phyloP scores from a whole-genome alignment of 2,329 filamentous ascomycete species.

The Drechslera avenae region DNA sequence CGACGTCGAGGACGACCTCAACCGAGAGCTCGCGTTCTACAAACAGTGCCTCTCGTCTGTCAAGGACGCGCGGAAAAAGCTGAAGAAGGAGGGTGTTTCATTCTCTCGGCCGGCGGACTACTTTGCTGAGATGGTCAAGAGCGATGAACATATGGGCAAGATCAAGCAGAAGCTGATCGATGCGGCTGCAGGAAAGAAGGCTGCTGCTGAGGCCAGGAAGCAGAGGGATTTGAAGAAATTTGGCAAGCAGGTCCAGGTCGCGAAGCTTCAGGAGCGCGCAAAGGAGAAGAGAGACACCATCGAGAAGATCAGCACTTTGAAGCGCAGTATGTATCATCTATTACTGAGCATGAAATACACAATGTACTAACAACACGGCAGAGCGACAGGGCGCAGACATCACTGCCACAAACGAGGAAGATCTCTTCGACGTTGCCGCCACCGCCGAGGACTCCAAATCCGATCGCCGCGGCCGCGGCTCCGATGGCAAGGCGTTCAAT shows the following conservation, averaged over 20 bases:
- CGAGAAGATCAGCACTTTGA: conserved; percentile 92
- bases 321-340: conserved; percentile 76
- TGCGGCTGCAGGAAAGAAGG: conserved; percentile 90
- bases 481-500: conserved; percentile 52
- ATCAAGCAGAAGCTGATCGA: conserved; percentile 93
- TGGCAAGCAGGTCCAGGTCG: conserved; percentile 96
- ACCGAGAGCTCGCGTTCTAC: conserved; percentile 92
- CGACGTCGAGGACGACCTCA: conserved; percentile 88
- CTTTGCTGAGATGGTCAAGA: conserved; percentile 99
- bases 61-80: conserved; percentile 69
- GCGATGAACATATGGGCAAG: conserved; percentile 96
- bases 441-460: conserved; percentile 58
- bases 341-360: conserved; percentile 1
- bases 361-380: conserved; percentile 52
- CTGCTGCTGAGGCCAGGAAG: conserved; percentile 85
- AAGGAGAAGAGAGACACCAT: conserved; percentile 92
- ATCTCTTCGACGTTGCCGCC: conserved; percentile 86
- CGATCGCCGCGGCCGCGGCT: conserved; percentile 46
- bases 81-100: conserved; percentile 80
- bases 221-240: conserved; percentile 98
- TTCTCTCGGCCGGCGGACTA: conserved; percentile 93
- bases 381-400: conserved; percentile 78
- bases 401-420: conserved; percentile 73
- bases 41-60: conserved; percentile 83
- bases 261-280: conserved; percentile 90